Evolutionary conservation across 2,329 filamentous ascomycete species (phyloP).

Genomic region (Stachybotrys echinatus): DNA sequence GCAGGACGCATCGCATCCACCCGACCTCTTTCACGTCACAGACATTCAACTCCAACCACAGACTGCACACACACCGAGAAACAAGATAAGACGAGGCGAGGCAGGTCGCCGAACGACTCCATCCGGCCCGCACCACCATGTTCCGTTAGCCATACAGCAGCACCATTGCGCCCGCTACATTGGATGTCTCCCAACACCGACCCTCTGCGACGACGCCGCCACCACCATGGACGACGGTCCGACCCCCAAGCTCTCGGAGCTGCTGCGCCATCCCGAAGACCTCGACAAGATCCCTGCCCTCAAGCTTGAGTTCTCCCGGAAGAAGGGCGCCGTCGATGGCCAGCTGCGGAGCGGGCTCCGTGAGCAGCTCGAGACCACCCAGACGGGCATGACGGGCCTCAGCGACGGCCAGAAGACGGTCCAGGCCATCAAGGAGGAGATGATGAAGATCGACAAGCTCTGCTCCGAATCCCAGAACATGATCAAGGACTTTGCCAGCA

Average conservation of each 20-base stretch:
- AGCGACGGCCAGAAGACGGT: constrained; percentile 88
- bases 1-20: no score
- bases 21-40: no score
- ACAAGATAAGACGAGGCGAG: no score
- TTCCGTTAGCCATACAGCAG: not conserved
- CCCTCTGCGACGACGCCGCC: not conserved
- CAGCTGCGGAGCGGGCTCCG: constrained; percentile 84
- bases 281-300: constrained; percentile 90
- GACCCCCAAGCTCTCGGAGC: constrained; percentile 79
- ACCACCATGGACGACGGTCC: constrained; percentile 49
- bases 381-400: constrained; percentile 85
- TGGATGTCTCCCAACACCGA: not conserved
- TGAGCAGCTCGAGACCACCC: constrained; percentile 91
- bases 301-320: constrained; percentile 88
- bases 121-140: not conserved
- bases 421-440: constrained; percentile 91
- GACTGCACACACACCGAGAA: no score
- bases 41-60: no score
- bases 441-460: constrained; percentile 96
- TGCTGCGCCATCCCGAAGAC: constrained; percentile 92
- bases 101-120: no score
- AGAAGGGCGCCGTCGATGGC: constrained; percentile 86
- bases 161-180: not conserved
- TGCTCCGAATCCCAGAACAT: constrained; percentile 97
- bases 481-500: constrained; percentile 92